phyloP scores from a whole-genome alignment of 2,329 filamentous ascomycete species.

The Stromatinia cepivora region DNA sequence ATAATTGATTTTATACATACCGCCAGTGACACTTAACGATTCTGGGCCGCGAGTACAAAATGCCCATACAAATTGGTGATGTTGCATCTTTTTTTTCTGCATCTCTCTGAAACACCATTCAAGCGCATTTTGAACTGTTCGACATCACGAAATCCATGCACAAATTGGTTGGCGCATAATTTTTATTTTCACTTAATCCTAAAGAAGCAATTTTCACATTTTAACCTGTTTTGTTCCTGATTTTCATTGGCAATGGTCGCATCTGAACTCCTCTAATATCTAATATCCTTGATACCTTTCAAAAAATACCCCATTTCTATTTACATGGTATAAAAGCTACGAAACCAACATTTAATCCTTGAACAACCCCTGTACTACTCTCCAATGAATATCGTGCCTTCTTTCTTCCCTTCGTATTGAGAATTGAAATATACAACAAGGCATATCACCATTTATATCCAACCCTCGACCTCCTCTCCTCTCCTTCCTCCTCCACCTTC shows the following conservation, averaged over 20 bases:
- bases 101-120: slow-evolving; percentile 20
- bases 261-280: not conserved
- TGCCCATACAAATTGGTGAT: slow-evolving; percentile 6
- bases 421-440: slow-evolving; percentile 16
- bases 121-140: not conserved
- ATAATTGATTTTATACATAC: slow-evolving; percentile 1
- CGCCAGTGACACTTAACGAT: not conserved
- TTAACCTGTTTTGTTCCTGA: slow-evolving; percentile 2
- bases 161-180: slow-evolving; percentile 6
- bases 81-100: slow-evolving; percentile 19
- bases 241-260: slow-evolving; percentile 2
- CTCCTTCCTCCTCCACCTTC: slow-evolving; percentile 10
- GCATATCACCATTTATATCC: slow-evolving; percentile 11
- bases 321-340: slow-evolving; percentile 2
- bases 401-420: slow-evolving; percentile 12
- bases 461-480: slow-evolving; percentile 7
- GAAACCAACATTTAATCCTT: slow-evolving; percentile 20
- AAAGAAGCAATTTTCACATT: slow-evolving; percentile 1
- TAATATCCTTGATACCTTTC: slow-evolving; percentile 14
- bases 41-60: slow-evolving; percentile 2
- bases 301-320: slow-evolving; percentile 7
- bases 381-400: slow-evolving; percentile 13
- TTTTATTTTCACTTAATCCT: slow-evolving; percentile 11
- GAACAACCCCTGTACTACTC: not conserved
- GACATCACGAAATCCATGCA: slow-evolving; percentile 10